Conservation (phyloP, 2,329 filamentous ascomycete genomes). For the Pleurostoma richardsiae region DNA sequence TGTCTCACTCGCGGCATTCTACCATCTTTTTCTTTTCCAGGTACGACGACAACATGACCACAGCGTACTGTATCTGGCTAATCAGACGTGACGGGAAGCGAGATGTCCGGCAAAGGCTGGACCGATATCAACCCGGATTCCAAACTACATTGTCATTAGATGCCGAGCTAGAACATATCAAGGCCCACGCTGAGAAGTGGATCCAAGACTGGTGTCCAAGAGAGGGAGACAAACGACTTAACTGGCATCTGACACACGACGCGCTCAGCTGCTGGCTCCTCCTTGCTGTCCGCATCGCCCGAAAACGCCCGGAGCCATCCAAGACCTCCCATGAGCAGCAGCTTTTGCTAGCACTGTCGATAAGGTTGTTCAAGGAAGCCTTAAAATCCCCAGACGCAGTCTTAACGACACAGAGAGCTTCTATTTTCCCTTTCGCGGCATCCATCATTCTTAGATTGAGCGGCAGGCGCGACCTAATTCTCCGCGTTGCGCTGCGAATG, state of each 20-base stretch:
- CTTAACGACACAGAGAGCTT: slow-evolving; percentile 1
- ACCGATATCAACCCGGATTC: neutral
- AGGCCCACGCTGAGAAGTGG: slow-evolving; percentile 1
- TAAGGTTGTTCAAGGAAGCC: slow-evolving; percentile 1
- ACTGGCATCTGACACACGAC: slow-evolving; percentile 3
- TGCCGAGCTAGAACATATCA: slow-evolving; percentile 3
- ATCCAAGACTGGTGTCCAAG: slow-evolving; percentile 2
- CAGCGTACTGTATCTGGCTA: neutral
- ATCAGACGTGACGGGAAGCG: neutral
- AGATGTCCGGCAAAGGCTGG: neutral
- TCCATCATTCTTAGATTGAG: slow-evolving; percentile 3
- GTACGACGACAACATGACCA: neutral
- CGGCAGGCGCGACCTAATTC: slow-evolving; percentile 1
- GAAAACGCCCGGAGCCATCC: neutral
- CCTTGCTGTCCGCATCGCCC: slow-evolving; percentile 1
- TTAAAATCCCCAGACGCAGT: neutral
- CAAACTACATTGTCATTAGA: neutral
- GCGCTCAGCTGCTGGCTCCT: slow-evolving; percentile 3
- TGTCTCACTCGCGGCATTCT: slow-evolving; percentile 1
- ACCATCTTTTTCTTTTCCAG: slow-evolving; percentile 3
- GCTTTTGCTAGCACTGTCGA: slow-evolving; percentile 1
- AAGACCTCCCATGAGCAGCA: slow-evolving; percentile 1
- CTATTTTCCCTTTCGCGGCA: slow-evolving; percentile 2
- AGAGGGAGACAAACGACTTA: neutral
- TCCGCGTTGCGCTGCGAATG: slow-evolving; percentile 3